Conservation (phyloP, 805 yeast genomes). For the Lachancea lanzarotensis region DNA sequence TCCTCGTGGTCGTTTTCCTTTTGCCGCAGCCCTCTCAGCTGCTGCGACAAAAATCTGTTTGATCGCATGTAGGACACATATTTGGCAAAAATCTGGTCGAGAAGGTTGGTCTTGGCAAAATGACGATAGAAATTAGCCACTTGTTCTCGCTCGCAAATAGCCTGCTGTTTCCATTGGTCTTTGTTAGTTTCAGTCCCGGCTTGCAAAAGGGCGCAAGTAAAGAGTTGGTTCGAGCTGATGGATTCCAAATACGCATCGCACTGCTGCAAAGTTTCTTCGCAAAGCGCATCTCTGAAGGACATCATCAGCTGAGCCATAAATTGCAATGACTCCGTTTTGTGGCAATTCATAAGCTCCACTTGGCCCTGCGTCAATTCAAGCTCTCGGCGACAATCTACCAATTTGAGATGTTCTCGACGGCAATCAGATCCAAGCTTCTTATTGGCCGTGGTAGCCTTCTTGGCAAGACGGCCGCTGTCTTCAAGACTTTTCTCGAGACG, state of each 20-base stretch:
- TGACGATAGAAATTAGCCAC: slow-evolving; percentile 16
- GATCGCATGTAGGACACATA: slow-evolving; percentile 20
- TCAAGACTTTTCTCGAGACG: background rate
- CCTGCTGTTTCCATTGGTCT: slow-evolving; percentile 5
- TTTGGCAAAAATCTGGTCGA: slow-evolving; percentile 21
- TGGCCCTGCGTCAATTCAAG: slow-evolving; percentile 12
- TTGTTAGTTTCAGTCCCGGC: slow-evolving; percentile 1
- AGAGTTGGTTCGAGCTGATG: slow-evolving; percentile 10
- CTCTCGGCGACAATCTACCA: slow-evolving; percentile 20
- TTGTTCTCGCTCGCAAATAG: slow-evolving; percentile 10
- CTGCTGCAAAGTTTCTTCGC: slow-evolving; percentile 14
- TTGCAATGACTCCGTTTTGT: slow-evolving; percentile 22
- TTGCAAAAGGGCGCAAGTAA: slow-evolving; percentile 4
- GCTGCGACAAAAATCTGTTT: slow-evolving; percentile 20
- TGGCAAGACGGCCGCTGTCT: background rate
- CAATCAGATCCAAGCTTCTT: slow-evolving; percentile 17
- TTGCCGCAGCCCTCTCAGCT: slow-evolving; percentile 17
- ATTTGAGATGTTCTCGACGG: slow-evolving; percentile 23
- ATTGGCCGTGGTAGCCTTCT: slow-evolving; percentile 14
- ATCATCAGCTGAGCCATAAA: slow-evolving; percentile 27
- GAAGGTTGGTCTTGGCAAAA: slow-evolving; percentile 17
- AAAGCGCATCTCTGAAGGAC: slow-evolving; percentile 19
- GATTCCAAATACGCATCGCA: slow-evolving; percentile 16
- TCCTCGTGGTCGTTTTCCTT: slow-evolving; percentile 11
- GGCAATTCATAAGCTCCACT: slow-evolving; percentile 17